These are phyloP conservation scores for Fusarium algeriense DNA, from an alignment of 2,329 filamentous ascomycete species.

Conservation along the genomic window DNA sequence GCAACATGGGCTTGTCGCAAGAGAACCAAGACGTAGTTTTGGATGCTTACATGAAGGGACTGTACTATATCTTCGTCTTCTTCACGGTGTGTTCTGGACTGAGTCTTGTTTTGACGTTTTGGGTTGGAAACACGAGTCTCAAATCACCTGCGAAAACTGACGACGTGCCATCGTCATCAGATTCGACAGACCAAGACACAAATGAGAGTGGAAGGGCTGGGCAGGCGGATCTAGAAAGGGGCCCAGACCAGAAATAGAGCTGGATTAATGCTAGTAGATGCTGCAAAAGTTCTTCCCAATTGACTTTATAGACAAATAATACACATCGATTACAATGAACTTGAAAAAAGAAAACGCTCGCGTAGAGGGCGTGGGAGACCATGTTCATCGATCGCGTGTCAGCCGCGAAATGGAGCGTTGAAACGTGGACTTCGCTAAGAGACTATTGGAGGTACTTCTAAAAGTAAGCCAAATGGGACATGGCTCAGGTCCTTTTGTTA, in stretches of 20 bases:
- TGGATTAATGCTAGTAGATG: background rate
- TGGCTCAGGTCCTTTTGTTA: fast-evolving
- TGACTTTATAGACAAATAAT: background rate
- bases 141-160: background rate
- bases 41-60: background rate
- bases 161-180: background rate
- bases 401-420: background rate
- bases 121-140: conserved; percentile 8
- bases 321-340: fast-evolving
- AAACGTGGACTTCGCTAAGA: fast-evolving
- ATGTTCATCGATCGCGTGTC: background rate
- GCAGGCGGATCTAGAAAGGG: background rate
- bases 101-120: background rate
- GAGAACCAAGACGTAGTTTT: background rate
- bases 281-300: background rate
- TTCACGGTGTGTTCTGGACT: conserved; percentile 1
- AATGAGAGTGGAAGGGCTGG: background rate
- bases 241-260: background rate
- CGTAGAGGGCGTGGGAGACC: fast-evolving
- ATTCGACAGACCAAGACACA: background rate
- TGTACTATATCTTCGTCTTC: background rate
- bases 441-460: fast-evolving
- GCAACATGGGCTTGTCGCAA: background rate
- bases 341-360: too few relatives aligned
- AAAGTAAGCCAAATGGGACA: fast-evolving